Evolutionary conservation across 2,329 filamentous ascomycete genomes (phyloP).

Genomic region (Exophiala aquamarina): DNA sequence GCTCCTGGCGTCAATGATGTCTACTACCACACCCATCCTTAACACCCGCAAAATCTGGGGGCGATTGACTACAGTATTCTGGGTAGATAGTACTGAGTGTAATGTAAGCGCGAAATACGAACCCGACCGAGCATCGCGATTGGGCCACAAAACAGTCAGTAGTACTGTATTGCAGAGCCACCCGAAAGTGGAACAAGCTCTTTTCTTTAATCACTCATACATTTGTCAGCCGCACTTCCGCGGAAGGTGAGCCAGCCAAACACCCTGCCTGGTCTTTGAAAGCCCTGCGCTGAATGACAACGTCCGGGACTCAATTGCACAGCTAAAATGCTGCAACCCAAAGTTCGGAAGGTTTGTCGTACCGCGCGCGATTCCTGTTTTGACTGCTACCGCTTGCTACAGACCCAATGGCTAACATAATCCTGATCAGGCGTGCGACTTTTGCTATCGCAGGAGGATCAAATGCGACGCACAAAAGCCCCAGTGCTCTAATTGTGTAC

Average conservation of each 20-base stretch:
- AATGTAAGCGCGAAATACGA: too few relatives aligned
- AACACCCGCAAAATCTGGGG: too few relatives aligned
- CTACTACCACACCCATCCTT: too few relatives aligned
- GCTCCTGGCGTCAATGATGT: too few relatives aligned
- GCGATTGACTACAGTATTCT: too few relatives aligned
- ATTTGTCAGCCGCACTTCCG: constrained; percentile 5
- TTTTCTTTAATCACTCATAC: too few relatives aligned
- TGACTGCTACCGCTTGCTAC: constrained; percentile 1
- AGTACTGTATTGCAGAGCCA: too few relatives aligned
- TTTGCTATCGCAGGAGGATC: constrained; percentile 38
- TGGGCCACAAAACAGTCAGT: too few relatives aligned
- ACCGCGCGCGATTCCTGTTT: background rate
- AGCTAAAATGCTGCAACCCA: constrained; percentile 2
- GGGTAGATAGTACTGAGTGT: too few relatives aligned
- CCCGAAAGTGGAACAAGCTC: too few relatives aligned
- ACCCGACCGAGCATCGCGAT: too few relatives aligned
- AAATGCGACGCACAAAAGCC: constrained; percentile 38
- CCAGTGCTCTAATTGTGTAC: constrained; percentile 36
- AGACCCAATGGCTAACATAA: background rate
- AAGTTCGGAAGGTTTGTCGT: constrained; percentile 1
- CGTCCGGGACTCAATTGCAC: background rate
- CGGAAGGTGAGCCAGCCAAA: constrained; percentile 3
- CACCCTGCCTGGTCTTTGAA: background rate
- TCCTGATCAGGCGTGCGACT: constrained; percentile 31
- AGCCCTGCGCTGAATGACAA: background rate